Evolutionary conservation across 257 asterid genomes (phyloP), one percentile per base, ranked within the genome.

Genomic region (Rhazya stricta): DNA sequence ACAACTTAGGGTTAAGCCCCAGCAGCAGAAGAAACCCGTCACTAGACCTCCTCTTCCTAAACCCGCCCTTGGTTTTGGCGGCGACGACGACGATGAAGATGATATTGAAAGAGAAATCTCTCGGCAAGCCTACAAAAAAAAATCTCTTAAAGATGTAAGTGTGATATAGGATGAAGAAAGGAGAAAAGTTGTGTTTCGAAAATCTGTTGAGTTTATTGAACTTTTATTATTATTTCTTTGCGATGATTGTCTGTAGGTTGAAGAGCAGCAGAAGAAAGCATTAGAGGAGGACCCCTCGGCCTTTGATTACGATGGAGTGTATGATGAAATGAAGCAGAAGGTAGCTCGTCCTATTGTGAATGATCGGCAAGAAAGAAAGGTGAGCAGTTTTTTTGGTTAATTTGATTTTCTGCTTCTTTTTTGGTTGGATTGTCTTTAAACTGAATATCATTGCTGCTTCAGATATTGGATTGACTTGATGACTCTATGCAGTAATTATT

Each of bases 231-330:
- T 3, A 25, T 72, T 67, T 77, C 43, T n/a, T n/a, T 53, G 32
- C 58, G 69, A 18, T 68, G 53, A 37, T 41, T 29, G 34, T 9
- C 46, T 72, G 71, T 66, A 91, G 98, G 79, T 90, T 80, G 98
- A 94, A 71, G 97, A 91, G 84, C 93, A 83, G 84, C 97, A 94
- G 74, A 88, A 91, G 88, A 94, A 90, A 86, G 89, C 97, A 78
- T 86, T 94, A 58, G 95, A 90, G 81, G 97, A 94, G 91, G 97
- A 94, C 39, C 97, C 97, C 60, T 83, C 81, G 16, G 98, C 77
- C 32, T 94, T 94, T 67, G 98, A 91, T 77, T 94, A 94, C 70
- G 98, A 94, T 78, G 98, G 97, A 69, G 97, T 91, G 9, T 91
- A 88, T 81, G 97, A 94, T 78, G 76, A 89, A 61, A 91, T 94